These are phyloP conservation scores for Isabelozyma heimii DNA, from an alignment of 805 yeast genomes.

Conservation along the genomic window DNA sequence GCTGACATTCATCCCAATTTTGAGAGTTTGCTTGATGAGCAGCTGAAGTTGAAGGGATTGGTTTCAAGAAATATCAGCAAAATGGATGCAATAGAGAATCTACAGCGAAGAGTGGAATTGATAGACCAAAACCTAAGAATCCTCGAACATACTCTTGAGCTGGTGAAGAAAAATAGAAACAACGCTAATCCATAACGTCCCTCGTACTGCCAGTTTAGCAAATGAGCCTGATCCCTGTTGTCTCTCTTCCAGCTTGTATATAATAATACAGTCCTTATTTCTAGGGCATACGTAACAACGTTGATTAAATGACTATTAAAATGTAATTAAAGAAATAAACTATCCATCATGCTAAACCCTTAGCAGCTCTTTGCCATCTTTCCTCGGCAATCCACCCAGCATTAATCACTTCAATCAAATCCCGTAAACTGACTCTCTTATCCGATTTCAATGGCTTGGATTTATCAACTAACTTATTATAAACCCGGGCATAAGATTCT, in stretches of 20 bases:
- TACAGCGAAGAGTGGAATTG: slow-evolving; percentile 52
- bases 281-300: background rate
- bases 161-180: slow-evolving; percentile 10
- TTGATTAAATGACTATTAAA: too few relatives aligned
- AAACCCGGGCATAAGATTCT: slow-evolving; percentile 59
- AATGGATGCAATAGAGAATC: slow-evolving; percentile 2
- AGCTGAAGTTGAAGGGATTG: slow-evolving; percentile 20
- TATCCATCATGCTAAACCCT: slow-evolving; percentile 27
- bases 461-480: slow-evolving; percentile 66
- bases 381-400: slow-evolving; percentile 84
- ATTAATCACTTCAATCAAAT: slow-evolving; percentile 67
- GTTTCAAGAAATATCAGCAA: slow-evolving; percentile 7
- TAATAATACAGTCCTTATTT: too few relatives aligned
- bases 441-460: slow-evolving; percentile 59
- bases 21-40: slow-evolving; percentile 19
- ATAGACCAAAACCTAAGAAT: slow-evolving; percentile 72
- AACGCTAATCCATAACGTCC: too few relatives aligned
- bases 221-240: too few relatives aligned
- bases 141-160: slow-evolving; percentile 52
- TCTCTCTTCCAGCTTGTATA: too few relatives aligned
- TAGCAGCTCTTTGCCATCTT: slow-evolving; percentile 62
- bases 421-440: slow-evolving; percentile 68
- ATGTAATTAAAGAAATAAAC: background rate
- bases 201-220: too few relatives aligned
- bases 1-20: slow-evolving; percentile 31